Evolutionary conservation across 176 grass and related monocot genomes (phyloP), one percentile per base, ranked within the genome.

Genomic region (Paspalum notatum): DNA sequence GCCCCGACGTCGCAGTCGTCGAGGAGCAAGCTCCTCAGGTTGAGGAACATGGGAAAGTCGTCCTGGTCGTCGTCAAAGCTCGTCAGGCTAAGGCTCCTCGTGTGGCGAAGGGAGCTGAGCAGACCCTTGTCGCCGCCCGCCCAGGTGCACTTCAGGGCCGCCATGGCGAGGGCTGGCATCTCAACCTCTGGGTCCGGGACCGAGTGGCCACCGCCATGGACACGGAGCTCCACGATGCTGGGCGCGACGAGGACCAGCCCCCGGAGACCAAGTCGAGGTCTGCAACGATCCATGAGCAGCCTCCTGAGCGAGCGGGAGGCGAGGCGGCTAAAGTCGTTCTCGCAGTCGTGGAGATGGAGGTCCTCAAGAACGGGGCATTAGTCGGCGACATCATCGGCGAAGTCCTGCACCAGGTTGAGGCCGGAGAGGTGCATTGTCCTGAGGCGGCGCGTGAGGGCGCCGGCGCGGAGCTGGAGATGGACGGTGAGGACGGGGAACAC

Each of bases 1-100:
- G 2, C 12, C 26, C 75, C 83, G 60, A 84, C 14, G 12, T 84
- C 73, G 16, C 82, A 84, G n/a, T 11, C 10, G 43, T 17, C 10
- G 18, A 84, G 82, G 58, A 69, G 0, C 43, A 84, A n/a, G 14
- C 43, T 42, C 58, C 6, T 77, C 44, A 84, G 55, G 63, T 61
- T 84, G 6, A 18, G 43, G 27, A 84, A 14, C 20, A 27, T 5
- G n/a, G 83, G 74, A 27, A 85, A 70, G 32, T 32, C 32, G 3
- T 32, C 32, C 2, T 3, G 2, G 2, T 32, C 32, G 12, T 32
- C 32, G 32, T 3, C 45, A 46, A 18, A 9, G 17, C 25, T 17
- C 47, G 17, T 32, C 32, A 32, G 1, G 32, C 32, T 32, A 3
- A 32, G 32, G 32, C 32, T 32, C 32, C 32, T 32, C 32, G n/a